Evolutionary conservation across 305 asterid genomes (phyloP), one percentile per base, ranked within the genome.

Genomic region (Rubia peregrina): DNA sequence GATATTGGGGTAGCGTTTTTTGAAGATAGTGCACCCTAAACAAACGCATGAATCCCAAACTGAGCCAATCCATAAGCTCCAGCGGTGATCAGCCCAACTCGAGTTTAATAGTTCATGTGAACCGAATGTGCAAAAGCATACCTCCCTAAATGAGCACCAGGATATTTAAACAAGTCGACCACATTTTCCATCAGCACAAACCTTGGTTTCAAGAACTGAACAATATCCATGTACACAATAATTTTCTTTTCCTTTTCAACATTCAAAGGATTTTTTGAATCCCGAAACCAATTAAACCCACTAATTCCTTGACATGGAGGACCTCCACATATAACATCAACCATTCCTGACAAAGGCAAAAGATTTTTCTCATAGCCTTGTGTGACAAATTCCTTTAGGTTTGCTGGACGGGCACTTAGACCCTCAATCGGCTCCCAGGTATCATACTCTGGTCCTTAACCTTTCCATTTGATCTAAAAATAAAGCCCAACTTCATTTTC

Each of bases 51-150:
- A 96, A 89, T 87, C 0, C 96, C 87, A 26, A 84, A 91, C 22
- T 93, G 98, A 17, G 98, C 96, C 10, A 94, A 77, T 0, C 98
- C 98, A 74, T 89, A 94, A 2, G 90, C 80, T 42, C 97, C 98
- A 21, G 97, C 97, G 0, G 97, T 90, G 95, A 94, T 82, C 81
- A 94, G 64, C 0, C 98, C 98, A 76, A 89, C 66, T 62, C 98
- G 74, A 1, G 95, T 80, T 65, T 93, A 97, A 67, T 89, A 94
- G 43, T 85, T 87, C 87, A 83, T 80, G n/a, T 83, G 81, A 56
- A 94, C 79, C 46, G 89, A 87, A 5, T 86, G 79, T 24, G 89
- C 91, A 48, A 89, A 73, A n/a, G n/a, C n/a, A n/a, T n/a, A 89
- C 74, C 96, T 67, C 36, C 96, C 96, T 10, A 91, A 85, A 71